Conservation (phyloP, 2,329 filamentous ascomycete genomes). For the Trichoderma oligosporum region DNA sequence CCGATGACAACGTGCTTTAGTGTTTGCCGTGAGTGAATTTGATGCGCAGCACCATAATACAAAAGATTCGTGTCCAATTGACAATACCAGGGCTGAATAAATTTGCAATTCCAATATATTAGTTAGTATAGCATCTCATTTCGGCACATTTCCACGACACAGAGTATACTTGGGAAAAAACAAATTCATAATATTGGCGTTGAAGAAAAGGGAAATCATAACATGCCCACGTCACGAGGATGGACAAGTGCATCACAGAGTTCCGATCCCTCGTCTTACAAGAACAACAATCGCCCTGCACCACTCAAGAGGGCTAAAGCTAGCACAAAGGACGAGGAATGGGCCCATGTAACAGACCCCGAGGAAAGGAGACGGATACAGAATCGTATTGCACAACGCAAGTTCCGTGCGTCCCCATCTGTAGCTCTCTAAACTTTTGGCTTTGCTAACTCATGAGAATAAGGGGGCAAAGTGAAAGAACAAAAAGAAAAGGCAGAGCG, state of each 20-base stretch:
- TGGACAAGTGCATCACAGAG: constrained; percentile 26
- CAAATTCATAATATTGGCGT: no score
- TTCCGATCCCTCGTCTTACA: constrained; percentile 25
- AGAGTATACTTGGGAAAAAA: constrained; percentile 20
- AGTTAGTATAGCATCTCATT: no score
- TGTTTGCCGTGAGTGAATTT: no score
- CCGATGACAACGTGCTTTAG: no score
- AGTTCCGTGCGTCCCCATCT: constrained; percentile 58
- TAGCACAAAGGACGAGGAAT: constrained; percentile 54
- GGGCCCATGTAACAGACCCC: constrained; percentile 65
- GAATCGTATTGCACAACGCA: constrained; percentile 71
- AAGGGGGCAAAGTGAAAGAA: constrained; percentile 67
- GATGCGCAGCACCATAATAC: no score
- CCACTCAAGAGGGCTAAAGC: constrained; percentile 42
- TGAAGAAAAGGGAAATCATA: not conserved
- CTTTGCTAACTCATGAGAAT: constrained; percentile 19
- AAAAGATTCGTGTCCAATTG: no score
- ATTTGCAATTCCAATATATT: no score
- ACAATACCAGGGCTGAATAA: no score
- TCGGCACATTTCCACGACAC: no score
- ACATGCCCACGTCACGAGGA: constrained; percentile 25
- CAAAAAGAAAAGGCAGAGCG: constrained; percentile 63
- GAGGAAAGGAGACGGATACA: constrained; percentile 70
- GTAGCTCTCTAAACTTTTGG: not conserved
- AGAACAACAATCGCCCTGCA: constrained; percentile 28